Evolutionary conservation across 2,329 filamentous ascomycete genomes (phyloP), one percentile per base, ranked within the genome.

Genomic region (Fusarium scirpi): DNA sequence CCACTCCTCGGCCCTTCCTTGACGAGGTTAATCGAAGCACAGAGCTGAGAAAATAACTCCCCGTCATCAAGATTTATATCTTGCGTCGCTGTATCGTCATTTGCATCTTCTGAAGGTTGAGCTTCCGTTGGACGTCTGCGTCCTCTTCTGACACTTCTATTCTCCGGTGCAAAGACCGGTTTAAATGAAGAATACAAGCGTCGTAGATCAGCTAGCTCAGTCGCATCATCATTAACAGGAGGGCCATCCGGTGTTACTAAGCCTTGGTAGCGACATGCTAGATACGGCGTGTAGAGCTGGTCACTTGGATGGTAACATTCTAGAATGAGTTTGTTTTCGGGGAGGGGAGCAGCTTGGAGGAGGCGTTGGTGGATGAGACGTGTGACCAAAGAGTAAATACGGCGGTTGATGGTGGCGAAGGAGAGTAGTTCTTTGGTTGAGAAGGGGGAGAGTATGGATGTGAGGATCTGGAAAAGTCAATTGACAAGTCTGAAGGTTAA

Each of bases 251-350:
- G 57, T 2, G 61, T 32, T 8, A 69, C 83, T 3, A 90, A 93
- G 30, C 87, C 88, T 13, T 90, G 82, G 67, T 91, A 91, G 46
- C 88, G 84, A 79, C 92, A 94, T 76, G 79, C 78, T 15, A 94
- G 84, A 58, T 89, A 90, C 0, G 92, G 91, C 22, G 91, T 90
- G 8, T 86, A 90, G 52, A 91, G 83, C 78, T 90, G 91, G 25
- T 86, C 89, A 67, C 85, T 88, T 0, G 92, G 93, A 69, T 92
- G 92, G 76, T 92, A 94, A 78, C 91, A 93, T 81, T 95, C 92
- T 44, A 97, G 87, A 40, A 94, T 88, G 41, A 96, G 80, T 57
- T 90, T 87, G 75, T 93, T 73, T 3, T 74, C 70, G 7, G 78
- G 75, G 11, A 77, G 64, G 8, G 72, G 65, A 5, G 75, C 71